Evolutionary conservation across 768 basidiomycete genomes (phyloP).

Genomic region (Rhodocollybia butyracea): DNA sequence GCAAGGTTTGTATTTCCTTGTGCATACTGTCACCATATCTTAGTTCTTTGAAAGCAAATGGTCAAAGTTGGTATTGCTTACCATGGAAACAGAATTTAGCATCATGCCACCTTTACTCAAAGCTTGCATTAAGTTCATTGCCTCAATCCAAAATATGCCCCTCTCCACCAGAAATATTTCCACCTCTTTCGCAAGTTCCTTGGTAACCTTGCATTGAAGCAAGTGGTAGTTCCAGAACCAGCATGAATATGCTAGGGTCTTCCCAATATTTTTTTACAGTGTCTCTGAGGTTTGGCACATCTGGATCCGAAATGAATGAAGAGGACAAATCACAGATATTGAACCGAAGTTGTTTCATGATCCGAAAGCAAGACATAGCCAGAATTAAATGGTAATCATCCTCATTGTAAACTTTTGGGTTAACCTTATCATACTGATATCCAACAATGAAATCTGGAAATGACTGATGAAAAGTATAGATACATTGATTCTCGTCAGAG

Average conservation of each 20-base stretch:
- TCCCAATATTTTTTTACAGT: not conserved
- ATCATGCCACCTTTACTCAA: not conserved
- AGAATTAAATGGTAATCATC: not conserved
- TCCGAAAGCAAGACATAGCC: not conserved
- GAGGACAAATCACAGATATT: conserved; percentile 9
- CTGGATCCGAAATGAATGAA: not conserved
- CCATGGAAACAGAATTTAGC: not conserved
- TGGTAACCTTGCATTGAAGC: not conserved
- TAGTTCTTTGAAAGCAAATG: not conserved
- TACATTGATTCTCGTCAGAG: not conserved
- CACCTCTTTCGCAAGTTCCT: not conserved
- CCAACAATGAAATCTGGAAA: conserved; percentile 4
- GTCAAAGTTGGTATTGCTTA: no score
- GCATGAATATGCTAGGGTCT: conserved; percentile 2
- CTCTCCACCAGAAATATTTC: not conserved
- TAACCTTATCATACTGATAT: not conserved
- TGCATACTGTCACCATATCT: not conserved
- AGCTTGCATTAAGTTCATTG: not conserved
- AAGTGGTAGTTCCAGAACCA: conserved; percentile 1
- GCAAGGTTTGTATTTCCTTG: not conserved
- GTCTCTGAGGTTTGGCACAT: not conserved
- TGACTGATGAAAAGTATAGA: conserved; percentile 1
- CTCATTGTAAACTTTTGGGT: not conserved
- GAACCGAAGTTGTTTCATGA: conserved; percentile 3
- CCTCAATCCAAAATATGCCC: conserved; percentile 8